Evolutionary conservation across 129 eudicot species (phyloP), one percentile per base, ranked within the genome.

Genomic region (Escallonia rubra): DNA sequence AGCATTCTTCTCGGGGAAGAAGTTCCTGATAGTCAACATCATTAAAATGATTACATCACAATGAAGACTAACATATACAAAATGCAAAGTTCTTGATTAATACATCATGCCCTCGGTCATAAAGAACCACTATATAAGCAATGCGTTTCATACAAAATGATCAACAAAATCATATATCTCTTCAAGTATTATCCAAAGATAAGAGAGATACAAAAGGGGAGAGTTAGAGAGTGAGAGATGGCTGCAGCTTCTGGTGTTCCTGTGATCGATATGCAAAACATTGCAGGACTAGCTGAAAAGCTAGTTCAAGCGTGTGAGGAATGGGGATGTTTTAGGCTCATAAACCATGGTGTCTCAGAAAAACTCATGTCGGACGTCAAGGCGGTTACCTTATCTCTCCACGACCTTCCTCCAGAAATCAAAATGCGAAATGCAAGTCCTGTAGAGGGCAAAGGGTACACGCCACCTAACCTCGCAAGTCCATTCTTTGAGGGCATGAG

Each of bases 281-380:
- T 16, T 54, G 59, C 13, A 13, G 59, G 23, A 34, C 38, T 54
- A 54, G 5, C 59, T 3, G 59, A 54, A 34, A 54, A 54, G 14
- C 3, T 77, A 39, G 77, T 71, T 7, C 61, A n/a, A 66, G 77
- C 81, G 3, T 77, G 81, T 23, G 77, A 77, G 58, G 73, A 77
- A 8, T 77, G 47, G 40, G 66, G 69, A 23, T 61, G 65, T 15
- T 71, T 71, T 10, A 61, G 65, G 52, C 4, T 71, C 41, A 41
- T 71, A 14, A 77, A 77, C 69, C 81, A 71, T 56, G 65, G 77
- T 38, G 14, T 77, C 23, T 65, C 77, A 7, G 50, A 40, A 34
- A 8, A 49, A 1, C 60, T 73, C 11, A 73, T 73, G 71, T n/a
- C 59, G 34, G 72, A 73, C 0, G 58, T 45, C 72, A 46, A 58